phyloP scores from a whole-genome alignment of 2,329 filamentous ascomycete species.

The Paecilomyces formosus region DNA sequence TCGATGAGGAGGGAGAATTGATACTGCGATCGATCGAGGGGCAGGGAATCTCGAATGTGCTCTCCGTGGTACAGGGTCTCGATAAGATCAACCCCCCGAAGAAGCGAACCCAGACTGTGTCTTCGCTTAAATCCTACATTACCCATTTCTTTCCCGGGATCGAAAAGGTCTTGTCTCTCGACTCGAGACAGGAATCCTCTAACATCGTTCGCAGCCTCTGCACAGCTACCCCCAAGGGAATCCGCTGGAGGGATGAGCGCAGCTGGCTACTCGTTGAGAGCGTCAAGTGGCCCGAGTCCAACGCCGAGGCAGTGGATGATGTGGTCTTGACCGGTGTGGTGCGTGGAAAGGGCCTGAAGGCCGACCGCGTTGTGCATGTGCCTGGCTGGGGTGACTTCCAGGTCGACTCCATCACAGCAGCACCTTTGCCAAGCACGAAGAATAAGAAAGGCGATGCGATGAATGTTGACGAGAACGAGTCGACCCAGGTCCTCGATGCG shows the following conservation, averaged over 20 bases:
- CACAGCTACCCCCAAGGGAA: slow-evolving; percentile 83
- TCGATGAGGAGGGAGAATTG: slow-evolving; percentile 71
- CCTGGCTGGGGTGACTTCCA: slow-evolving; percentile 94
- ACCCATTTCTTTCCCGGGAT: slow-evolving; percentile 89
- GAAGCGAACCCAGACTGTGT: slow-evolving; percentile 64
- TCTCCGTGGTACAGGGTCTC: slow-evolving; percentile 74
- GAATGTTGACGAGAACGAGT: slow-evolving; percentile 54
- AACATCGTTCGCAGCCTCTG: slow-evolving; percentile 88
- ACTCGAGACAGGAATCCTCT: slow-evolving; percentile 81
- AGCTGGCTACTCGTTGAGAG: slow-evolving; percentile 93
- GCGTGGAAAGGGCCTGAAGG: slow-evolving; percentile 77
- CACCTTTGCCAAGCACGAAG: slow-evolving; percentile 55
- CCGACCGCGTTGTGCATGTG: slow-evolving; percentile 81
- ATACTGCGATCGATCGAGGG: slow-evolving; percentile 82
- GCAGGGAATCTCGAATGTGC: slow-evolving; percentile 89
- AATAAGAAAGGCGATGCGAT: slow-evolving; percentile 55
- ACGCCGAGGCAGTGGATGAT: slow-evolving; percentile 38
- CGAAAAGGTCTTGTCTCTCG: slow-evolving; percentile 83
- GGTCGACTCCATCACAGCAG: slow-evolving; percentile 77
- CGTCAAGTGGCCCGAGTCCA: slow-evolving; percentile 59
- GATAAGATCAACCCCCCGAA: slow-evolving; percentile 74
- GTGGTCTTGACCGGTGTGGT: slow-evolving; percentile 78
- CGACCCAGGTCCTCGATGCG: slow-evolving; percentile 52
- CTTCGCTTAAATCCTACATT: slow-evolving; percentile 85
- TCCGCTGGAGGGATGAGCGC: slow-evolving; percentile 90